Conservation (phyloP, 176 grass and related monocot genomes). For the Paspalum notatum region DNA sequence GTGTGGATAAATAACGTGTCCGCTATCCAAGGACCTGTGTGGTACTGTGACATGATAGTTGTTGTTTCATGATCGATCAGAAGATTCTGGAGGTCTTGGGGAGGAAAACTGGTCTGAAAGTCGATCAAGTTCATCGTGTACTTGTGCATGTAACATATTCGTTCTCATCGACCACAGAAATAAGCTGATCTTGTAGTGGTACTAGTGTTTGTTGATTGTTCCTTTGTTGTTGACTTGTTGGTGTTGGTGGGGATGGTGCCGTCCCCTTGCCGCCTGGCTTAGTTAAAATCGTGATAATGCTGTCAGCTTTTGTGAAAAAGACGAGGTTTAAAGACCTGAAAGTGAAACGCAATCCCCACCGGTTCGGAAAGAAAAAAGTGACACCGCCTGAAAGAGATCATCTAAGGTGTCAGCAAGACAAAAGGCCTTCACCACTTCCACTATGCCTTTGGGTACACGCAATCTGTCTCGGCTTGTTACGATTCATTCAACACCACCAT, state of each 20-base stretch:
- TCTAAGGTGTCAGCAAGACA: background rate
- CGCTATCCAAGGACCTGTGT: background rate
- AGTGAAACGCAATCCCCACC: background rate
- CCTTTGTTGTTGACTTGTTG: background rate
- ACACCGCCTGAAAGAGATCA: background rate
- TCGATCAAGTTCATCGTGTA: conserved; percentile 17
- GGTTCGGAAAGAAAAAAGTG: background rate
- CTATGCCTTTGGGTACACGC: background rate
- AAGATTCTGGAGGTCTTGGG: background rate
- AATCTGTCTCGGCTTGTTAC: background rate
- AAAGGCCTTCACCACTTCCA: background rate
- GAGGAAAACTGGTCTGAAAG: background rate
- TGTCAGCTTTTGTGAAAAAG: conserved; percentile 9
- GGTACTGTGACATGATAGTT: background rate
- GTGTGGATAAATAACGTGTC: background rate
- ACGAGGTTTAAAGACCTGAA: background rate
- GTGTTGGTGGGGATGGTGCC: background rate
- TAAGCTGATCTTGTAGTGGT: background rate
- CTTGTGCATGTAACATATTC: background rate
- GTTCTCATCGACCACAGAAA: background rate
- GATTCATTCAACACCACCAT: background rate
- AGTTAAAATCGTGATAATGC: background rate
- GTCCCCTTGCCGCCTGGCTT: background rate
- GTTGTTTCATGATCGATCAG: background rate
- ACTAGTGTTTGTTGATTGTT: background rate